These are phyloP conservation scores for Claviceps pazoutovae DNA, from an alignment of 2,329 filamentous ascomycete species.

Conservation along the genomic window DNA sequence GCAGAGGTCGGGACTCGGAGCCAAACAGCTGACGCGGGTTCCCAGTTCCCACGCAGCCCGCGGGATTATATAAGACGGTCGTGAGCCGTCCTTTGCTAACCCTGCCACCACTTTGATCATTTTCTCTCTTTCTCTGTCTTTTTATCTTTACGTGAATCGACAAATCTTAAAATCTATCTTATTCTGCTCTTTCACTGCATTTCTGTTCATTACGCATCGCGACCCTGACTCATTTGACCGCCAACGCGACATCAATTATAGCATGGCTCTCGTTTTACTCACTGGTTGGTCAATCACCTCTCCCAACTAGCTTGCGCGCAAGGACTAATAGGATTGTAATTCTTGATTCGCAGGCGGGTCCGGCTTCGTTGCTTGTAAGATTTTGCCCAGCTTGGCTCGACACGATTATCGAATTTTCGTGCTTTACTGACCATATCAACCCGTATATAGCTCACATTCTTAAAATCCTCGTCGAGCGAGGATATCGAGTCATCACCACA, in stretches of 20 bases:
- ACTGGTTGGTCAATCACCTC: neutral
- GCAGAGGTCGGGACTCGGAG: neutral
- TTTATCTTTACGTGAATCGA: neutral
- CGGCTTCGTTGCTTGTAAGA: neutral
- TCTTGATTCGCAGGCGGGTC: neutral
- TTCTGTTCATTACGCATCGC: too few relatives aligned
- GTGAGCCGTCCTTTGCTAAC: neutral
- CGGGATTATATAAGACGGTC: neutral
- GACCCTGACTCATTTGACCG: too few relatives aligned
- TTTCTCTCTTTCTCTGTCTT: neutral
- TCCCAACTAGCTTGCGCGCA: neutral
- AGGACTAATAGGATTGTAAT: neutral
- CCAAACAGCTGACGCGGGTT: too few relatives aligned
- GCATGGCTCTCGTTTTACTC: neutral
- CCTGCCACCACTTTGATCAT: neutral
- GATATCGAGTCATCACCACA: conserved; percentile 40
- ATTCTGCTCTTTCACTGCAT: too few relatives aligned
- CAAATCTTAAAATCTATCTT: too few relatives aligned
- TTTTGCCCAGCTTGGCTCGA: too few relatives aligned
- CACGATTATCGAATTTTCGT: neutral
- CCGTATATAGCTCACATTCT: conserved; percentile 34
- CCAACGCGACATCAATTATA: neutral
- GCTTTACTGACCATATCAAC: neutral
- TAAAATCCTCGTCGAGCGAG: conserved; percentile 35
- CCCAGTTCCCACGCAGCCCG: neutral